These are phyloP conservation scores for Croton setiger DNA, from an alignment of 441 rosid genomes.

Conservation along the genomic window DNA sequence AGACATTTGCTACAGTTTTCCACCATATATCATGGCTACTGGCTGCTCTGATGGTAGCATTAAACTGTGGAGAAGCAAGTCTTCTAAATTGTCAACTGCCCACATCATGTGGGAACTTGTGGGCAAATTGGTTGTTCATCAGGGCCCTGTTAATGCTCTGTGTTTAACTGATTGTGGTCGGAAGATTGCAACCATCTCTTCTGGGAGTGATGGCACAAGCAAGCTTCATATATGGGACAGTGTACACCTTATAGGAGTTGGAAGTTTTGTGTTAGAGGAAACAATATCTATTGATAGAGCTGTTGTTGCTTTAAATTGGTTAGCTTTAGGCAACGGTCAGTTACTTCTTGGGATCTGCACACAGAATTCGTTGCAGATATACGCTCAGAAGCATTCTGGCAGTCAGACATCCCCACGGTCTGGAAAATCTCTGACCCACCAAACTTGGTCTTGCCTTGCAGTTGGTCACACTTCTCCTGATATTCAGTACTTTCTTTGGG, in stretches of 20 bases:
- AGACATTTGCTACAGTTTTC: constrained; percentile 32
- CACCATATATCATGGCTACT: constrained; percentile 76
- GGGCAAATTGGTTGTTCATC: constrained; percentile 61
- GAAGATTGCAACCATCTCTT: constrained; percentile 65
- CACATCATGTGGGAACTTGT: constrained; percentile 65
- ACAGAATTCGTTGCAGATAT: constrained; percentile 62
- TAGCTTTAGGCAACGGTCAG: constrained; percentile 64
- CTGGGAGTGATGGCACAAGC: constrained; percentile 32
- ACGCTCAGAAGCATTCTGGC: constrained; percentile 56
- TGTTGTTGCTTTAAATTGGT: constrained; percentile 66
- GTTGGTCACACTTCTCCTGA: constrained; percentile 48
- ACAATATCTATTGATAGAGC: constrained; percentile 45
- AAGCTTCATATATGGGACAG: constrained; percentile 66
- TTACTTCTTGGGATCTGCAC: constrained; percentile 74
- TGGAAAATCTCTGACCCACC: constrained; percentile 35
- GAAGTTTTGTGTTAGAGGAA: constrained; percentile 75
- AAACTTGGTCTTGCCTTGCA: constrained; percentile 75
- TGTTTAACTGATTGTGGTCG: constrained; percentile 62
- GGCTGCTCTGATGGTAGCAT: constrained; percentile 80
- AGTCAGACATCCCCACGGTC: constrained; percentile 37
- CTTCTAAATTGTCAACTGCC: constrained; percentile 35
- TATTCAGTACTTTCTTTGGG: constrained; percentile 66
- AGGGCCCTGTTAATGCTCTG: constrained; percentile 55
- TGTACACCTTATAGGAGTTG: constrained; percentile 52
- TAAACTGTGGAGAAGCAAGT: constrained; percentile 75